Evolutionary conservation across 2,329 filamentous ascomycete species (phyloP).

Genomic region (Exophiala oligosperma): DNA sequence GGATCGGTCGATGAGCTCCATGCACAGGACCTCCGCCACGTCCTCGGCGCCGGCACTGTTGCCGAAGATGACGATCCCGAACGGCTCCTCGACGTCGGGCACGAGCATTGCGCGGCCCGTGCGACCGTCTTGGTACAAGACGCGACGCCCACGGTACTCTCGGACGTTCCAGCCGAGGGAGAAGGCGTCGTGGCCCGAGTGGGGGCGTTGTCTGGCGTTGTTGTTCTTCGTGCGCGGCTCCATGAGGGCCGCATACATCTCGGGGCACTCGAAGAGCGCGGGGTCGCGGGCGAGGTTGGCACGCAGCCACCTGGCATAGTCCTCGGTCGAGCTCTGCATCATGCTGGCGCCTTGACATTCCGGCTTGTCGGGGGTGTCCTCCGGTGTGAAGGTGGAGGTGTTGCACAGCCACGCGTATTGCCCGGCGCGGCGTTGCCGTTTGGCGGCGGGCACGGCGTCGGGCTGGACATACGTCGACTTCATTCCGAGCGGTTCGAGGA

Average conservation of each 20-base stretch:
- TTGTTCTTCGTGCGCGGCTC: too few relatives aligned
- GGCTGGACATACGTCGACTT: constrained; percentile 35
- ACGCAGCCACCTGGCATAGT: too few relatives aligned
- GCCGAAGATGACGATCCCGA: constrained; percentile 11
- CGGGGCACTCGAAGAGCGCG: too few relatives aligned
- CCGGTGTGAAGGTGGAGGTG: too few relatives aligned
- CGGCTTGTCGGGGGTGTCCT: too few relatives aligned
- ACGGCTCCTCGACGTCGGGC: constrained; percentile 26
- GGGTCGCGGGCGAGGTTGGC: too few relatives aligned
- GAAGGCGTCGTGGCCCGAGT: constrained; percentile 31
- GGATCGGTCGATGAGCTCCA: background rate
- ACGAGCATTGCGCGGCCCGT: constrained; percentile 33
- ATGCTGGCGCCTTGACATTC: too few relatives aligned
- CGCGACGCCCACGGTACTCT: constrained; percentile 32
- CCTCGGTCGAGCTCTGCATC: too few relatives aligned
- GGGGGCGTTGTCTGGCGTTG: constrained; percentile 12
- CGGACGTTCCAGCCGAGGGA: constrained; percentile 32
- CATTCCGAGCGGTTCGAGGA: constrained; percentile 53
- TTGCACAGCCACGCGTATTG: too few relatives aligned
- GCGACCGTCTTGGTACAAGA: constrained; percentile 34
- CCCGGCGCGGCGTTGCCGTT: too few relatives aligned
- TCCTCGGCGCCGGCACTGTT: background rate
- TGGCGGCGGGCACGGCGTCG: too few relatives aligned
- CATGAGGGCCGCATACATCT: too few relatives aligned
- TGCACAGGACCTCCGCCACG: background rate